A percentile compares a stretch with the other conserved stretches of the same genome.
Evolutionary conservation across 2,329 filamentous ascomycete genomes (phyloP).

Genomic region (Aureobasidium sp.): DNA sequence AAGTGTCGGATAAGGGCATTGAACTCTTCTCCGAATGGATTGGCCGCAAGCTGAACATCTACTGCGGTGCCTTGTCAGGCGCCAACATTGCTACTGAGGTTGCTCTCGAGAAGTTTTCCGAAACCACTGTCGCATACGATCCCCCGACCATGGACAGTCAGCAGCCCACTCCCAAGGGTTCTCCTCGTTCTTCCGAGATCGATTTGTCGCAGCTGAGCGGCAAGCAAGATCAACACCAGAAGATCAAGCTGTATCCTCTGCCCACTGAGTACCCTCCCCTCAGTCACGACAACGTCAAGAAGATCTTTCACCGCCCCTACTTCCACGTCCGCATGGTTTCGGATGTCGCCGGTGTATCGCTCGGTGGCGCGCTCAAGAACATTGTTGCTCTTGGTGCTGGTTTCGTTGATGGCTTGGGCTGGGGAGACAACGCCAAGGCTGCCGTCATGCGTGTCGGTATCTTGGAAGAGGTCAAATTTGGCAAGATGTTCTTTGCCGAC

Average conservation of each 20-base stretch:
- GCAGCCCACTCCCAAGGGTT: conserved; percentile 55
- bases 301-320: conserved; percentile 90
- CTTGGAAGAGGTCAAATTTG: conserved; percentile 94
- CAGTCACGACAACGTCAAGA: conserved; percentile 74
- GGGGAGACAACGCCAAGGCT: conserved; percentile 99
- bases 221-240: conserved; percentile 53
- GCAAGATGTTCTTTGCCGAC: conserved; percentile 83
- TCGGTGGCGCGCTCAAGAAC: conserved; percentile 94
- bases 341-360: conserved; percentile 93
- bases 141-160: conserved; percentile 83
- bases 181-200: conserved; percentile 43
- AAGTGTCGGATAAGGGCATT: conserved; percentile 79
- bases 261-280: conserved; percentile 79
- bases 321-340: conserved; percentile 93
- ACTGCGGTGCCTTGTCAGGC: conserved; percentile 90
- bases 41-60: conserved; percentile 83
- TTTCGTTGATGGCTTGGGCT: conserved; percentile 90
- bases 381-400: conserved; percentile 90
- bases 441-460: conserved; percentile 95
- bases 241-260: conserved; percentile 65
- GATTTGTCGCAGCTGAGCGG: conserved; percentile 22
- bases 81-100: conserved; percentile 97
- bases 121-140: conserved; percentile 95
- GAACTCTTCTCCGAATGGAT: conserved; percentile 93
- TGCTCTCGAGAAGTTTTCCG: conserved; percentile 90